A percentile compares a stretch with the other conserved stretches of the same genome.
Conservation (phyloP, 306 rosid species). For the Vachellia pachyceras region DNA sequence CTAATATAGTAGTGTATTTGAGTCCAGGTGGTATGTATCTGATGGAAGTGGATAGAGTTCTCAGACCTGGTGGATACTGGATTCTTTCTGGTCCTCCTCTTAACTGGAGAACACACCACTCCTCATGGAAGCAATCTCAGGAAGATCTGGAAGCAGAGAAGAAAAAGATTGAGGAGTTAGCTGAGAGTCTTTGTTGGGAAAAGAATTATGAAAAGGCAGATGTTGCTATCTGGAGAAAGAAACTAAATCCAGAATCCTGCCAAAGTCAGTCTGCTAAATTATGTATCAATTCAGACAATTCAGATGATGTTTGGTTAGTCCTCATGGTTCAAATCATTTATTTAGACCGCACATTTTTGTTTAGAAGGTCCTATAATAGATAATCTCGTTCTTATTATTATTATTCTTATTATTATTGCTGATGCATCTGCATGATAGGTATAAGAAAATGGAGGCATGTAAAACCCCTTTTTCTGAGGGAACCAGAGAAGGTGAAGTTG, state of each 20-base stretch:
- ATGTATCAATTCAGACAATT: slow-evolving; percentile 55
- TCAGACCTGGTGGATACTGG: slow-evolving; percentile 98
- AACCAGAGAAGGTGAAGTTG: slow-evolving; percentile 61
- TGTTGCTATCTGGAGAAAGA: slow-evolving; percentile 90
- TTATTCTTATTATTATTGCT: too few relatives aligned
- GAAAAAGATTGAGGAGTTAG: slow-evolving; percentile 72
- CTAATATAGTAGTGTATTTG: slow-evolving; percentile 32
- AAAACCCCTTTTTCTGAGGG: slow-evolving; percentile 77
- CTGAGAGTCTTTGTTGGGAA: slow-evolving; percentile 94
- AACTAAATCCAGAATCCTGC: slow-evolving; percentile 68
- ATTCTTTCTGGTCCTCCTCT: slow-evolving; percentile 94
- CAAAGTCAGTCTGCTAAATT: slow-evolving; percentile 48
- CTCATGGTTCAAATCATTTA: neutral
- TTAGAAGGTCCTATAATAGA: neutral
- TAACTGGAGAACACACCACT: slow-evolving; percentile 88
- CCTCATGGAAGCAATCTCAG: slow-evolving; percentile 80
- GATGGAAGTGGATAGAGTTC: slow-evolving; percentile 93
- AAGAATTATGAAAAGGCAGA: slow-evolving; percentile 97
- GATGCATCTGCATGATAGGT: slow-evolving; percentile 53
- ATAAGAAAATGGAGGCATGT: slow-evolving; percentile 81
- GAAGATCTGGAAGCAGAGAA: slow-evolving; percentile 86
- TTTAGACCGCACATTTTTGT: neutral
- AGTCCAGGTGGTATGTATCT: slow-evolving; percentile 79
- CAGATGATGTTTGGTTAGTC: slow-evolving; percentile 91
- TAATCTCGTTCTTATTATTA: too few relatives aligned